Evolutionary conservation across 306 rosid species (phyloP), one percentile per base, ranked within the genome.

Genomic region (Corylus americana): DNA sequence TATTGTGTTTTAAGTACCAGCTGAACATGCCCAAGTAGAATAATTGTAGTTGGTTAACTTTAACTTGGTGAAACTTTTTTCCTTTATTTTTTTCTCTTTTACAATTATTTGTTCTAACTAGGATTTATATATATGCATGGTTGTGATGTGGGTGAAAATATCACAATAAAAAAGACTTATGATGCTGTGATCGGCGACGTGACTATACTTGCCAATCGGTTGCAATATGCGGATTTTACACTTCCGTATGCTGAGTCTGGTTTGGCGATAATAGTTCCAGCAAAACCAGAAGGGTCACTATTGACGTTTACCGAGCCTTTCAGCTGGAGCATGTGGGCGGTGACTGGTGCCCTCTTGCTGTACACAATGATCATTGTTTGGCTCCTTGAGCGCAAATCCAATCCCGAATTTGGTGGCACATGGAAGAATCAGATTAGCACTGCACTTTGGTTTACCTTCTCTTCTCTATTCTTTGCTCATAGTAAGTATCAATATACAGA

Each of bases 241-340:
- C 83, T 86, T 70, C 92, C 97, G 47, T 92, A 83, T 78, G 73
- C 80, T 16, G 92, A 85, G 67, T 93, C 97, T 50, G 89, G 91
- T 35, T 78, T 93, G 80, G 77, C 90, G 18, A 79, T 91, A 88
- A 25, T 93, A 77, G 90, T 88, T 55, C 82, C 88, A 0, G 79
- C 53, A 49, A 85, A 85, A 62, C 73, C 85, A 1, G 12, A 63
- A 11, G 83, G 83, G 18, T 79, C 88, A 5, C 61, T 82, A 73
- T 89, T 88, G 96, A 84, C 88, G 86, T 93, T 93, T 78, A 5
- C 74, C 74, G 88, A 78, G 85, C 97, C 97, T 53, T 88, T 93
- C 83, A 86, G 88, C 11, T 78, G 90, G 94, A 86, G 87, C 73
- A 58, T 87, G 89, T 93, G 97, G 97, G 77, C 11, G 25, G 86